Evolutionary conservation across 192 early-diverging fungal species (phyloP).

Genomic region (Allomyces arbusculus): DNA sequence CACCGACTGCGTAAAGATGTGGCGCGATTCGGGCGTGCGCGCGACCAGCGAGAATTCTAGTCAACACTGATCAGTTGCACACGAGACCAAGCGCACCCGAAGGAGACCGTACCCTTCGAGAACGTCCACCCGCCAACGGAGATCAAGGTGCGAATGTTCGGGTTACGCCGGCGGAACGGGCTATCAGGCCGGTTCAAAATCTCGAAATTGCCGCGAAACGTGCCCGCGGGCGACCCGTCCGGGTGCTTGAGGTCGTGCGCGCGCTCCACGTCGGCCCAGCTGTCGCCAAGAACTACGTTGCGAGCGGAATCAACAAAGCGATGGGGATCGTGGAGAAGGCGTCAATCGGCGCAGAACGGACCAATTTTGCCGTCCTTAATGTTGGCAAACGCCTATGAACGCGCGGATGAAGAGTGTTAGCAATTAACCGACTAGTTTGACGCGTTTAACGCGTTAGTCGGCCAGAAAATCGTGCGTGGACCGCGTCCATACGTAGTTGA

Average conservation of each 20-base stretch:
- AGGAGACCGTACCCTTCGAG: no score
- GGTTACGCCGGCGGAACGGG: conserved; percentile 26
- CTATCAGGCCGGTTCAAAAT: conserved; percentile 36
- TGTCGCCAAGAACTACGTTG: not conserved
- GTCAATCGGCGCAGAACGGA: no score
- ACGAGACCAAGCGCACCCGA: no score
- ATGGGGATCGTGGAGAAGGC: no score
- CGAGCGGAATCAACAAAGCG: no score
- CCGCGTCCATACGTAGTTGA: not conserved
- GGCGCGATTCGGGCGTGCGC: not conserved
- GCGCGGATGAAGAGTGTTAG: no score
- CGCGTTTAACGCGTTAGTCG: no score
- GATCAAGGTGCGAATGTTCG: conserved; percentile 43
- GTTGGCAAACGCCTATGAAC: not conserved
- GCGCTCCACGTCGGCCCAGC: not conserved
- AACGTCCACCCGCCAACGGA: conserved; percentile 58
- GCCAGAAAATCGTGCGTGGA: no score
- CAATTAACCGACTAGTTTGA: no score
- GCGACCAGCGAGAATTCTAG: not conserved
- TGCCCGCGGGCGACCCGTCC: not conserved
- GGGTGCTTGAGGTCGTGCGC: not conserved
- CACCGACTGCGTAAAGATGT: not conserved
- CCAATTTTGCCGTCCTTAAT: not conserved
- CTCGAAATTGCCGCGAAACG: conserved; percentile 23
- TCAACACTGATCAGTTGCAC: not conserved